A percentile compares a stretch with the other conserved stretches of the same genome.
Conservation (phyloP, 441 rosid species). For the Capsella rubella region DNA sequence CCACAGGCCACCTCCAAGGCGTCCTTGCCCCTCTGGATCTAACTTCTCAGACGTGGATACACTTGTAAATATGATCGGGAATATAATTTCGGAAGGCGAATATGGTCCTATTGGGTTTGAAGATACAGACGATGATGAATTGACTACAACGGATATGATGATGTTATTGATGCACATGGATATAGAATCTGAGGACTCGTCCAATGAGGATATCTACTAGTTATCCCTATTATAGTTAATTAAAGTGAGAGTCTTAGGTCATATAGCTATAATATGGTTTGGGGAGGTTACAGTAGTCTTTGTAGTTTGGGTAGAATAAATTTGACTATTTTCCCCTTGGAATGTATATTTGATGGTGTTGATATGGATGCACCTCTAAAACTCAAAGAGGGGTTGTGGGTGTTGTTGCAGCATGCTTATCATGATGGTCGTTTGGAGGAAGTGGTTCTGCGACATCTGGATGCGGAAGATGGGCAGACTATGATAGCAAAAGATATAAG, state of each 20-base stretch:
- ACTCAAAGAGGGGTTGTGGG: conserved; percentile 31
- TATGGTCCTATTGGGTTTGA: conserved; percentile 55
- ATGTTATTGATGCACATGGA: conserved; percentile 56
- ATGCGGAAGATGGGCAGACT: conserved; percentile 76
- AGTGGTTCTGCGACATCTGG: conserved; percentile 75
- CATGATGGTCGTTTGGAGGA: conserved; percentile 83
- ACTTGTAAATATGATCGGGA: conserved; percentile 55
- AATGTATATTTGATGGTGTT: conserved; percentile 34
- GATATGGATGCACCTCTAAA: conserved; percentile 33
- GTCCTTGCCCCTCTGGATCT: conserved; percentile 47
- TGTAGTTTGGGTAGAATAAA: conserved; percentile 13
- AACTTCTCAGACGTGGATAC: conserved; percentile 55
- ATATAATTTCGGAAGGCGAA: conserved; percentile 57
- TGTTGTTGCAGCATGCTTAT: conserved; percentile 75
- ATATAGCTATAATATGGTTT: conserved; percentile 28
- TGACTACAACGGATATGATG: conserved; percentile 57
- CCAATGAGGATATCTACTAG: conserved; percentile 55
- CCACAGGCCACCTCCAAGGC: conserved; percentile 71
- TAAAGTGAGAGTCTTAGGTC: conserved; percentile 41
- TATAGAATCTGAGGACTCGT: conserved; percentile 52
- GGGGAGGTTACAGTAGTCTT: conserved; percentile 27
- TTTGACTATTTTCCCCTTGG: conserved; percentile 5
- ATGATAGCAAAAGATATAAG: conserved; percentile 82
- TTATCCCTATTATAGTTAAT: conserved; percentile 9
- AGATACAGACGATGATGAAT: conserved; percentile 55